phyloP scores from a whole-genome alignment of 257 asterid genomes.

The Plectranthus barbatus region DNA sequence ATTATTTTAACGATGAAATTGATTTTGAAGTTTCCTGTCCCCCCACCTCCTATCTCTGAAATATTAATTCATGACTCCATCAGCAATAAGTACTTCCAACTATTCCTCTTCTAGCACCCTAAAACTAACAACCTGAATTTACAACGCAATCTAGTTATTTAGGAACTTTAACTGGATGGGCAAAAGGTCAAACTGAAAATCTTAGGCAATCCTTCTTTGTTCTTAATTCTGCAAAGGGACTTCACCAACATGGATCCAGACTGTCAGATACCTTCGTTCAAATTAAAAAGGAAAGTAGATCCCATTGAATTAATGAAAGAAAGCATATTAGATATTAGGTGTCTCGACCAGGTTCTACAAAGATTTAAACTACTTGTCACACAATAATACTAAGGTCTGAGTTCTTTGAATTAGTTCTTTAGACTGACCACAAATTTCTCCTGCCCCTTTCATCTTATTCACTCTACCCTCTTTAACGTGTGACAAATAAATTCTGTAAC shows the following conservation, averaged over 20 bases:
- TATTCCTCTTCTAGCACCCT: too few relatives aligned
- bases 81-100: too few relatives aligned
- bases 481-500: neutral
- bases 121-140: too few relatives aligned
- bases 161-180: too few relatives aligned
- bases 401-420: neutral
- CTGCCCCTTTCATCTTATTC: neutral
- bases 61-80: too few relatives aligned
- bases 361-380: constrained; percentile 4
- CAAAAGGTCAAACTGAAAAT: neutral
- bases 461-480: neutral
- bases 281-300: neutral
- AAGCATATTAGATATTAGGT: neutral
- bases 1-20: too few relatives aligned
- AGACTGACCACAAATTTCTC: neutral
- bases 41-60: too few relatives aligned
- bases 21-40: too few relatives aligned
- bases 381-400: constrained; percentile 2
- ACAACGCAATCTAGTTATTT: too few relatives aligned
- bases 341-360: neutral
- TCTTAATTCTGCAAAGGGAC: too few relatives aligned
- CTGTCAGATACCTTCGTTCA: neutral
- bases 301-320: neutral
- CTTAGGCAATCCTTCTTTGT: too few relatives aligned
- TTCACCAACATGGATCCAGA: neutral